A percentile compares a stretch with the other conserved stretches of the same genome.
These are phyloP conservation scores for Lentinus polychrous DNA, from an alignment of 1,284 basidiomycete genomes.

Conservation along the genomic window DNA sequence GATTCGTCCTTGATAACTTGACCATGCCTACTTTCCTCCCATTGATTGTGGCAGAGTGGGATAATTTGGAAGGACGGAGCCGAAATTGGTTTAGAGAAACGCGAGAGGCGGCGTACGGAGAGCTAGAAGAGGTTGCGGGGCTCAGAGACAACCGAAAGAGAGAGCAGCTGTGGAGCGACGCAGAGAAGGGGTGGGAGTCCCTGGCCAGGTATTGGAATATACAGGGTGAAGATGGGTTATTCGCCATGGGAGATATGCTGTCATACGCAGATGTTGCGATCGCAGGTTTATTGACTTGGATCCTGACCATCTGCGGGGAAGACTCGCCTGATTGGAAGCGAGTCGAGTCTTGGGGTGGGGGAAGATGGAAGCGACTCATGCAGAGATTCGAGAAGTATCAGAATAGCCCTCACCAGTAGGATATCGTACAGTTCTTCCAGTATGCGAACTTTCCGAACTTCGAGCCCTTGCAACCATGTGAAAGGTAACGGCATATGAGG, in stretches of 20 bases:
- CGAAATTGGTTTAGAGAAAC: conserved; percentile 17
- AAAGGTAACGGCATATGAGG: too few species aligned
- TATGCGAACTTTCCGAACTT: too few species aligned
- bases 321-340: conserved; percentile 14
- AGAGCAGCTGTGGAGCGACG: neutral
- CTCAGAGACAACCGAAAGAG: neutral
- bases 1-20: conserved; percentile 6
- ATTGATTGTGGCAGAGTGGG: conserved; percentile 7
- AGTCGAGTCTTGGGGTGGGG: conserved; percentile 7
- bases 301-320: conserved; percentile 6
- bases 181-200: neutral
- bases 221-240: neutral
- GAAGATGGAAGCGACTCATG: conserved; percentile 6
- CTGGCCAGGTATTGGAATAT: neutral
- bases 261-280: conserved; percentile 12
- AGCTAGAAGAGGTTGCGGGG: neutral
- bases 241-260: conserved; percentile 10
- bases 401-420: too few species aligned
- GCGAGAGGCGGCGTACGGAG: conserved; percentile 14
- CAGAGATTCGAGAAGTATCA: conserved; percentile 8
- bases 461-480: too few species aligned
- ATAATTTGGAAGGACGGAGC: conserved; percentile 12
- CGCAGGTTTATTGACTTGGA: conserved; percentile 10
- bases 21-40: conserved; percentile 3
- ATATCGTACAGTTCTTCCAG: too few species aligned